A percentile compares a stretch with the other conserved stretches of the same genome.
Evolutionary conservation across 2,329 filamentous ascomycete genomes (phyloP).

Genomic region (Sclerotinia nivalis): DNA sequence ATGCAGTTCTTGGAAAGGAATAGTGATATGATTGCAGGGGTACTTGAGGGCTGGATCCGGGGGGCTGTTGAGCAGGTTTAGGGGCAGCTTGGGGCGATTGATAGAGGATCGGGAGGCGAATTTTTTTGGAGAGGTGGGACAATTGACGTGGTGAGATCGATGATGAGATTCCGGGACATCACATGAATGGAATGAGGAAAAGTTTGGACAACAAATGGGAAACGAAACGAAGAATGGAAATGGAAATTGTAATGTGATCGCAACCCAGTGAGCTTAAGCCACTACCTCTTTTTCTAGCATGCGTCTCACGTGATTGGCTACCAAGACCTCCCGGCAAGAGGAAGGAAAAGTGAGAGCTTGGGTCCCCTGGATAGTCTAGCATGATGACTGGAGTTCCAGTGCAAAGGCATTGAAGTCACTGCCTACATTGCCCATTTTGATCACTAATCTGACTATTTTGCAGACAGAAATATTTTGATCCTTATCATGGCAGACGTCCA

Average conservation of each 20-base stretch:
- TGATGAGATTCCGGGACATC: background rate
- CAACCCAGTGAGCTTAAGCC: background rate
- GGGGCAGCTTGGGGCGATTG: too few species aligned
- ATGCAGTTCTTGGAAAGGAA: constrained; percentile 54
- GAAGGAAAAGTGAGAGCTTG: too few species aligned
- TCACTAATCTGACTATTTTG: background rate
- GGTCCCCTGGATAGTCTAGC: background rate
- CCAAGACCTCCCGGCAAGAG: too few species aligned
- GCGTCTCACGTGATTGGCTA: too few species aligned
- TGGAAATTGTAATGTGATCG: background rate
- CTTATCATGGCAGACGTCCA: too few species aligned
- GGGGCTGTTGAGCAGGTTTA: background rate
- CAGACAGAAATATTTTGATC: background rate
- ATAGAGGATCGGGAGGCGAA: background rate
- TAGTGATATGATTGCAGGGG: constrained; percentile 44
- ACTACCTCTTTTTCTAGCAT: background rate
- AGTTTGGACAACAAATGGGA: background rate
- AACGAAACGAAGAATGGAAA: background rate
- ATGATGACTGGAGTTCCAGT: background rate
- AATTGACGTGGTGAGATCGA: background rate
- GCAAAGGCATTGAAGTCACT: background rate
- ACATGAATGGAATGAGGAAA: background rate
- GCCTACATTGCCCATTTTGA: background rate
- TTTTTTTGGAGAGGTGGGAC: background rate
- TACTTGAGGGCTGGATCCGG: constrained; percentile 40